Evolutionary conservation across 352 stramenopile genomes (phyloP).

Genomic region (Lagenidium giganteum): DNA sequence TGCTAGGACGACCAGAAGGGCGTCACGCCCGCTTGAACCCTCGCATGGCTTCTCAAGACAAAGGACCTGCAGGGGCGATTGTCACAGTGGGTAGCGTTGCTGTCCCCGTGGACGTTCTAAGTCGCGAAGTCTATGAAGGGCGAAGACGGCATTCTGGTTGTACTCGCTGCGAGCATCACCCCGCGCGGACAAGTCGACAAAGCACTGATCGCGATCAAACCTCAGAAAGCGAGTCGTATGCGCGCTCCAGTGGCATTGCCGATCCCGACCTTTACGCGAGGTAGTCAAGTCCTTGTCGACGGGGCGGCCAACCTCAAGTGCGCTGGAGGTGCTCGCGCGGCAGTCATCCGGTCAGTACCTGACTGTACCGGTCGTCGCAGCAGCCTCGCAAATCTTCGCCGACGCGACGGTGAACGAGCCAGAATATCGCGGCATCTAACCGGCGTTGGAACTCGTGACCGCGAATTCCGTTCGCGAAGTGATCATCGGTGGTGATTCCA

Average conservation of each 20-base stretch:
- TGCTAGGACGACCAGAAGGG: too few relatives aligned
- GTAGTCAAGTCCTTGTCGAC: slow-evolving; percentile 16
- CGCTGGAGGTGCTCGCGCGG: slow-evolving; percentile 1
- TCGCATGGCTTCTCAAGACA: too few relatives aligned
- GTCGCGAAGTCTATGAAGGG: slow-evolving; percentile 1
- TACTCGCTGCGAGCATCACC: neutral
- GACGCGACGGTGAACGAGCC: slow-evolving; percentile 19
- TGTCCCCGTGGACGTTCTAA: slow-evolving; percentile 11
- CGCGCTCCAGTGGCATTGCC: too few relatives aligned
- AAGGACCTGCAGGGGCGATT: neutral
- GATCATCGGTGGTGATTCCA: slow-evolving; percentile 18
- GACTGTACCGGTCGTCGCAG: slow-evolving; percentile 1
- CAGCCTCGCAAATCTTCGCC: slow-evolving; percentile 2
- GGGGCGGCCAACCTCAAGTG: slow-evolving; percentile 13
- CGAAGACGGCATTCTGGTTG: slow-evolving; percentile 7
- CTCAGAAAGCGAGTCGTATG: slow-evolving; percentile 6
- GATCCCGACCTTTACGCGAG: too few relatives aligned
- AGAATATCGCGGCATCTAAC: too few relatives aligned
- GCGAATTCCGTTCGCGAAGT: neutral
- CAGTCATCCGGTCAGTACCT: slow-evolving; percentile 6
- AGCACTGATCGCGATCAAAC: slow-evolving; percentile 5
- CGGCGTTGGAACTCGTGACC: neutral
- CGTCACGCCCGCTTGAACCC: too few relatives aligned
- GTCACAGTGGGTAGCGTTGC: neutral
- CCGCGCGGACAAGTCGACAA: too few relatives aligned